Evolutionary conservation across 495 filamentous ascomycete genomes (phyloP), one percentile per base, ranked within the genome.

Genomic region (Parathielavia appendiculata): DNA sequence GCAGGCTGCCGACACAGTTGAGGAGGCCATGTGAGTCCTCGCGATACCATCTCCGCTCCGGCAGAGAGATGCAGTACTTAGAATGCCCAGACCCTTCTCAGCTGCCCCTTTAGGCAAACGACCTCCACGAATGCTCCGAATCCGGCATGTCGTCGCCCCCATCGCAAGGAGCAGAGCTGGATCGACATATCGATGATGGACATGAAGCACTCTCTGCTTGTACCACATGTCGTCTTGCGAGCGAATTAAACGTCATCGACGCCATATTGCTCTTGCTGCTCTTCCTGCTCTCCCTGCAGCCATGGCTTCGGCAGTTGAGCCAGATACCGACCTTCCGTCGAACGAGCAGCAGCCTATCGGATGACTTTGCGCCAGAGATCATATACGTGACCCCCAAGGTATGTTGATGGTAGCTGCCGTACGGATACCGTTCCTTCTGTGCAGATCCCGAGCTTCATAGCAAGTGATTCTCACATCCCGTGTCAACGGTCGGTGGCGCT

Each of bases 291-390:
- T 23, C 36, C 20, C 26, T 13, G 10, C 47, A 10, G n/a, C 22
- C 30, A 34, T 41, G 26, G 41, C 50, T 35, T 62, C 55, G 60
- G 60, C 60, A 58, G 55, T 62, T 45, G 54, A 61, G 47, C 49
- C 59, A 51, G 39, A 45, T n/a, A 23, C 30, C 38, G n/a, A n/a
- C n/a, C n/a, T n/a, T 3, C 36, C 40, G 4, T 22, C 19, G 8
- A 19, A 19, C 43, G 20, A 16, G 41, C 22, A 47, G 30, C 22
- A 32, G 34, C 57, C 50, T 54, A 59, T 59, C 30, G 22, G 49
- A 32, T 41, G 13, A 19, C n/a, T n/a, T n/a, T n/a, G 20, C 23
- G 52, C 22, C 4, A 17, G 13, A 14, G 10, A 44, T 4, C 19
- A n/a, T n/a, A n/a, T n/a, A n/a, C n/a, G n/a, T n/a, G n/a, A n/a